These are phyloP conservation scores for Entomortierella lignicola DNA, from an alignment of 192 early-diverging fungal genomes.

Conservation along the genomic window DNA sequence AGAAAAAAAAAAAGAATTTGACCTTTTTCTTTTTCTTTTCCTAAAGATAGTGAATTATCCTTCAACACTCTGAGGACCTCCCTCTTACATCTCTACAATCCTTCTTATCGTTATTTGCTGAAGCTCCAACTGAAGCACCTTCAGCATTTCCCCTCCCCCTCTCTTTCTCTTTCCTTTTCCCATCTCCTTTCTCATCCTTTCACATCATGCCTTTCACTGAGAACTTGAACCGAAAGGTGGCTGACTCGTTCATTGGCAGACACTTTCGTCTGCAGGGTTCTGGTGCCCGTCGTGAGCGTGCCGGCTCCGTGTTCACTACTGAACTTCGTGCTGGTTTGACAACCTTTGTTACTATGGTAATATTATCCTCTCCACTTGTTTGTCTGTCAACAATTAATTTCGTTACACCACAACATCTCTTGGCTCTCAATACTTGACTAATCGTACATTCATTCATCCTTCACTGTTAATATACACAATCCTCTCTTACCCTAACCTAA, in stretches of 20 bases:
- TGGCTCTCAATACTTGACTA: conserved; percentile 2
- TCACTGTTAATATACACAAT: too few species aligned
- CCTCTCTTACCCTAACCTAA: too few species aligned
- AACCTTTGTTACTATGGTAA: conserved; percentile 78
- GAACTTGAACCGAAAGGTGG: conserved; percentile 34
- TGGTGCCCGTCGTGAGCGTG: conserved; percentile 59
- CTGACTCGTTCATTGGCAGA: conserved; percentile 68
- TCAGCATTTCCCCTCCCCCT: conserved; percentile 7
- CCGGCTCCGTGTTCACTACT: conserved; percentile 71
- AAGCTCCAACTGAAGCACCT: conserved; percentile 49
- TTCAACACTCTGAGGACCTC: conserved; percentile 6
- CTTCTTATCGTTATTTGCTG: not conserved
- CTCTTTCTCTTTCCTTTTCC: not conserved
- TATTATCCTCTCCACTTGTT: not conserved
- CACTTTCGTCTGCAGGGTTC: conserved; percentile 63
- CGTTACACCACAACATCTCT: too few species aligned
- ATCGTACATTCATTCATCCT: too few species aligned
- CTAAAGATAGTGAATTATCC: not conserved
- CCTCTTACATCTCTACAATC: not conserved
- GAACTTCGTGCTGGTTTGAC: conserved; percentile 74
- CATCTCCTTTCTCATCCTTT: not conserved
- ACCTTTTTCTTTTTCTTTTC: not conserved
- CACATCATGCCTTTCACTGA: conserved; percentile 30
- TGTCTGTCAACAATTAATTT: too few species aligned
- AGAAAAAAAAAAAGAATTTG: not conserved